Evolutionary conservation across 257 asterid species (phyloP).

Genomic region (Solanum dulcamara): DNA sequence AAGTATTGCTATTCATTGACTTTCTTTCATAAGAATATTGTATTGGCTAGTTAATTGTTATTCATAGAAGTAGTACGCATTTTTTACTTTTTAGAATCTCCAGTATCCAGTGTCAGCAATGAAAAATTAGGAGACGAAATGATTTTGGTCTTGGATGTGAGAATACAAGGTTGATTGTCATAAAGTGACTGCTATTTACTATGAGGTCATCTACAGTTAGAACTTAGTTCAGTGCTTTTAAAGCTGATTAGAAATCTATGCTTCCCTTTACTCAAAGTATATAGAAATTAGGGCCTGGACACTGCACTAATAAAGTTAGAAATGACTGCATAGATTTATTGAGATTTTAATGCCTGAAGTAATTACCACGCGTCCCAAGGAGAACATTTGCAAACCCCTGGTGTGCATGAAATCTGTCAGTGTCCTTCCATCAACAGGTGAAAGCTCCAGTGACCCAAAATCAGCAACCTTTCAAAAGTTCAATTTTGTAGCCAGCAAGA

Average conservation of each 20-base stretch:
- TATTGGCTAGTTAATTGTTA: background rate
- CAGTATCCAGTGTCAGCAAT: background rate
- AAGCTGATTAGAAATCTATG: background rate
- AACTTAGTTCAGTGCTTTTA: background rate
- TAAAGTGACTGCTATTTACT: background rate
- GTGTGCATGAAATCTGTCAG: conserved; percentile 98
- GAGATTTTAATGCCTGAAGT: background rate
- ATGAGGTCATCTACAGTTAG: background rate
- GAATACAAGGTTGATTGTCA: background rate
- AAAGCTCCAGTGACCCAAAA: conserved; percentile 97
- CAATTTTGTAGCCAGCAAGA: conserved; percentile 1
- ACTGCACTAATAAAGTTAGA: background rate
- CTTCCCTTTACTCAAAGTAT: background rate
- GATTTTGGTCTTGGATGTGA: background rate
- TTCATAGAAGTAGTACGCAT: background rate
- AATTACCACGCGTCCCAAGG: conserved; percentile 92
- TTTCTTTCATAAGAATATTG: background rate
- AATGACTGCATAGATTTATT: background rate
- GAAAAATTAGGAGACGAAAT: background rate
- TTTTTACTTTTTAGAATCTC: background rate
- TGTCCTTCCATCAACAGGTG: conserved; percentile 98
- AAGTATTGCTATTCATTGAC: background rate
- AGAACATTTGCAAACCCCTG: conserved; percentile 85
- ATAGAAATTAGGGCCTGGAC: background rate
- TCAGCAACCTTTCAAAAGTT: conserved; percentile 56